These are phyloP conservation scores for Pachysolen tannophilus DNA, from an alignment of 805 yeast genomes.

Conservation along the genomic window DNA sequence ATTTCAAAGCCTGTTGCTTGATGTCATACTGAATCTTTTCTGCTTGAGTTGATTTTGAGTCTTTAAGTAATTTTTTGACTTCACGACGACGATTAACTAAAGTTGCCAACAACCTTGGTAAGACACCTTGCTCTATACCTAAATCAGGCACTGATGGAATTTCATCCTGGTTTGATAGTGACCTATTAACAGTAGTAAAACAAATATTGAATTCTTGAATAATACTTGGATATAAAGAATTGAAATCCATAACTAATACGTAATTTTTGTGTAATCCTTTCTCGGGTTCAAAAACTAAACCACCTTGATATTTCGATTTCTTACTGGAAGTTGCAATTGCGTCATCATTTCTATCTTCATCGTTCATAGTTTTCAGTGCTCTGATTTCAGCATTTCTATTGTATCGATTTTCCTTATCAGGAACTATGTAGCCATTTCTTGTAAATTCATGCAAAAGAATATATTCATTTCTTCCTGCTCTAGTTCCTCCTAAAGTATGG, in stretches of 20 bases:
- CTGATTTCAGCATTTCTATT: constrained; percentile 2
- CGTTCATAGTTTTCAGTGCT: constrained; percentile 23
- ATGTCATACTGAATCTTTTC: constrained; percentile 86
- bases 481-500: constrained; percentile 86
- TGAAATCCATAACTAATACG: constrained; percentile 94
- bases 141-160: constrained; percentile 63
- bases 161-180: constrained; percentile 42
- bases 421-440: constrained; percentile 72
- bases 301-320: constrained; percentile 81
- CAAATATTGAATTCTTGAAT: constrained; percentile 96
- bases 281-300: constrained; percentile 94
- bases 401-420: constrained; percentile 55
- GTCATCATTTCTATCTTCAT: constrained; percentile 32
- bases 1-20: constrained; percentile 89
- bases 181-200: constrained; percentile 87
- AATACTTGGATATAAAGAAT: constrained; percentile 92
- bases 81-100: constrained; percentile 89
- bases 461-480: constrained; percentile 93
- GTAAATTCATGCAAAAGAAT: constrained; percentile 88
- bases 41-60: constrained; percentile 51
- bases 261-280: constrained; percentile 88
- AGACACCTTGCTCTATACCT: constrained; percentile 62
- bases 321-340: constrained; percentile 43
- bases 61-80: constrained; percentile 79
- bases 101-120: constrained; percentile 76